A percentile compares a stretch with the other conserved stretches of the same genome.
phyloP scores from a whole-genome alignment of 2,329 filamentous ascomycete genomes.

The Spiromastix sp. region DNA sequence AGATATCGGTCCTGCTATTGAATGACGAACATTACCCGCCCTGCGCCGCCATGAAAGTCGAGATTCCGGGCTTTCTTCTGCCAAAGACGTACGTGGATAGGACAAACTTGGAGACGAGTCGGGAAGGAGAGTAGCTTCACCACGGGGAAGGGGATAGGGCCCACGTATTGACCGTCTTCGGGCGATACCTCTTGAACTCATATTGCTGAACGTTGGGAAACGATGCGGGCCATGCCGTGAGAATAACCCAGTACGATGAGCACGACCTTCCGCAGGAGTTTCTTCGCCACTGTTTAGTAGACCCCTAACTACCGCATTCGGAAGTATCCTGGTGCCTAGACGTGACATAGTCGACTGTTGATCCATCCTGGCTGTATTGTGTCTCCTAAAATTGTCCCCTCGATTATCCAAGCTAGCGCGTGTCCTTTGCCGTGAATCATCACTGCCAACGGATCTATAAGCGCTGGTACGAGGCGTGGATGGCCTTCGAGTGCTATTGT shows the following conservation, averaged over 20 bases:
- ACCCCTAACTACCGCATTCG: conserved; percentile 34
- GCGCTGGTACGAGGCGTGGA: too few species aligned
- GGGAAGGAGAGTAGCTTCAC: conserved; percentile 21
- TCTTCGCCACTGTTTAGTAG: conserved; percentile 37
- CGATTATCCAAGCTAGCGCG: too few species aligned
- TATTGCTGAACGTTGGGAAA: conserved; percentile 31
- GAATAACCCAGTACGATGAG: conserved; percentile 33
- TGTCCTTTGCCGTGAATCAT: too few species aligned
- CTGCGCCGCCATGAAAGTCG: conserved; percentile 30
- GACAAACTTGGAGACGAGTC: conserved; percentile 19
- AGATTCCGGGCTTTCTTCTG: conserved; percentile 18
- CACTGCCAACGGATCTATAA: too few species aligned
- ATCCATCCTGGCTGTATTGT: too few species aligned
- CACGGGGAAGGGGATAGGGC: conserved; percentile 30
- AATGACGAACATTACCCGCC: conserved; percentile 32
- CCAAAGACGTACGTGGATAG: conserved; percentile 17
- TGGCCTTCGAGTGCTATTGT: too few species aligned
- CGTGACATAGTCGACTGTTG: conserved; percentile 39
- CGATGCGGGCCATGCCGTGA: conserved; percentile 26
- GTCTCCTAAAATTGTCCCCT: too few species aligned
- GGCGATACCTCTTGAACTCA: conserved; percentile 29
- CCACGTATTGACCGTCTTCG: conserved; percentile 30
- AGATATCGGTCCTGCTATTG: conserved; percentile 32
- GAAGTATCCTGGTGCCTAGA: conserved; percentile 37
- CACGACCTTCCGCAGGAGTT: conserved; percentile 34